Conservation (phyloP, 2,329 filamentous ascomycete genomes). For the Colletotrichum kahawae region DNA sequence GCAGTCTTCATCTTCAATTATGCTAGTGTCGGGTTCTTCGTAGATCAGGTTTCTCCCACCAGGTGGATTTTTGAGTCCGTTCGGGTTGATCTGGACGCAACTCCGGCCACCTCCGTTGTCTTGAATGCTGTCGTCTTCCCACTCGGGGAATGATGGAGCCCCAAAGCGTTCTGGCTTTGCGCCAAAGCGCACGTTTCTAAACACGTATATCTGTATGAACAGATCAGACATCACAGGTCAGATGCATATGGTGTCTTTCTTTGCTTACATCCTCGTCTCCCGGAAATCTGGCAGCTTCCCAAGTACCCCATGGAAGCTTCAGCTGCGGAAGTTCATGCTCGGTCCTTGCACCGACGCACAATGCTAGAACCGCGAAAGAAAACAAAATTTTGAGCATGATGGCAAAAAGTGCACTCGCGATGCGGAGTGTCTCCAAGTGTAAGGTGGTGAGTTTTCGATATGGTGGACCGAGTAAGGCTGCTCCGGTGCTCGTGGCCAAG, state of each 20-base stretch:
- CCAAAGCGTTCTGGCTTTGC: not conserved
- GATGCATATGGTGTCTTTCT: not conserved
- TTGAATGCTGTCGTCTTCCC: not conserved
- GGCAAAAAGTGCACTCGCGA: not conserved
- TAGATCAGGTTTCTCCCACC: not conserved
- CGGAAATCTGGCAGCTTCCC: not conserved
- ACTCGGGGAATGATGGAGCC: not conserved
- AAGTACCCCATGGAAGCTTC: not conserved
- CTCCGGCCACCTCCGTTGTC: not conserved
- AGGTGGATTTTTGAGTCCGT: not conserved
- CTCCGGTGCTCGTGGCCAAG: not conserved
- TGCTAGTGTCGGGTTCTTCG: not conserved
- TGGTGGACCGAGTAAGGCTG: not conserved
- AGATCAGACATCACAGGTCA: too few relatives aligned
- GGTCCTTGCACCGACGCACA: not conserved
- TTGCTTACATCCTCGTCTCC: not conserved
- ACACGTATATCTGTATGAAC: not conserved
- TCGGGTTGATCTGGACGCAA: not conserved
- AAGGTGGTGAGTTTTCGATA: not conserved
- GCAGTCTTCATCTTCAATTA: slow-evolving; percentile 44
- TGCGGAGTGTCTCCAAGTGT: not conserved
- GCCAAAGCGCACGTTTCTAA: not conserved
- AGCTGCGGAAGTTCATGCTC: not conserved
- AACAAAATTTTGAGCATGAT: not conserved
- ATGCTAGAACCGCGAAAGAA: not conserved